These are phyloP conservation scores for Emmonsiellopsis sp. DNA, from an alignment of 2,329 filamentous ascomycete species.

Conservation along the genomic window DNA sequence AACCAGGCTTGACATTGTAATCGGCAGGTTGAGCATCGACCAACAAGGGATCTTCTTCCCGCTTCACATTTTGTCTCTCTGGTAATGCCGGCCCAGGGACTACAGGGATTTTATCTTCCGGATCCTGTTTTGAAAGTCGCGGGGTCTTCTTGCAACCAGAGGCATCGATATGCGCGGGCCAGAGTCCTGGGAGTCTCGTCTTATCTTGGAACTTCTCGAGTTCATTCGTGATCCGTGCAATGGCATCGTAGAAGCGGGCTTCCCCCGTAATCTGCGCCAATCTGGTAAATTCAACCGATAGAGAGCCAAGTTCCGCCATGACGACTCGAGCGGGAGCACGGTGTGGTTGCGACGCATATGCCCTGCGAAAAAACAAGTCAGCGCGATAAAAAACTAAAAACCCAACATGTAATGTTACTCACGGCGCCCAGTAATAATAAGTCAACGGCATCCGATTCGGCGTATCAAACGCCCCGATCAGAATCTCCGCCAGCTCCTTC, in stretches of 20 bases:
- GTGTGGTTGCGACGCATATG: conserved; percentile 17
- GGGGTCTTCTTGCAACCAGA: conserved; percentile 59
- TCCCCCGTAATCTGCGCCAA: conserved; percentile 32
- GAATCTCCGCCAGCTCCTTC: conserved; percentile 45
- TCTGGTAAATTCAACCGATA: conserved; percentile 34
- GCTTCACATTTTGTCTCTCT: conserved; percentile 2
- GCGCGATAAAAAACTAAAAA: conserved; percentile 34
- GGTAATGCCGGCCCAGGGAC: conserved; percentile 10
- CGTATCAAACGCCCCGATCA: conserved; percentile 38
- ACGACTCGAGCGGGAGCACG: conserved; percentile 18
- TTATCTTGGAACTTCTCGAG: conserved; percentile 25
- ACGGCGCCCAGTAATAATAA: conserved; percentile 67
- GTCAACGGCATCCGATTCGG: conserved; percentile 21
- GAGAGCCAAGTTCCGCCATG: conserved; percentile 30
- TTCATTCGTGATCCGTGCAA: conserved; percentile 27
- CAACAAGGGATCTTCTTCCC: conserved; percentile 10
- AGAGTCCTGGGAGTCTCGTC: conserved; percentile 32
- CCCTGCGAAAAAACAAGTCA: conserved; percentile 66
- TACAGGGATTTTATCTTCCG: conserved; percentile 29
- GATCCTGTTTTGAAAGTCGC: conserved; percentile 13
- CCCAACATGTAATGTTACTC: conserved; percentile 18
- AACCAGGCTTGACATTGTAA: conserved; percentile 11
- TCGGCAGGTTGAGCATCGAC: conserved; percentile 21
- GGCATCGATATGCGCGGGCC: conserved; percentile 55
- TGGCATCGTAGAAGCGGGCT: conserved; percentile 29